phyloP scores from a whole-genome alignment of 352 stramenopile genomes.

The Phytophthora capsici region DNA sequence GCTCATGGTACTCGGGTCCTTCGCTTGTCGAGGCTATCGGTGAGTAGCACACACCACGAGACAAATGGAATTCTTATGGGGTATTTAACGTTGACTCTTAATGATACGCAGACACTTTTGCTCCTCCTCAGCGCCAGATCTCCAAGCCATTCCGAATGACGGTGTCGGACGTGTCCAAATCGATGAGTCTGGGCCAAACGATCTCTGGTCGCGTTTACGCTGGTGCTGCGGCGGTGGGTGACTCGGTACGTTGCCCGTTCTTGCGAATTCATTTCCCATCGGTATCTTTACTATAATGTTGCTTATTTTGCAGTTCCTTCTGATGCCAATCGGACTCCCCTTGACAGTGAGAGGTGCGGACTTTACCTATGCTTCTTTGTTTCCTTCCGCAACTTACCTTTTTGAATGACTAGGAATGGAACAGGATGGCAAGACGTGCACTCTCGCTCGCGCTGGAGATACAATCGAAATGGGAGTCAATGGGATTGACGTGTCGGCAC shows the following conservation, averaged over 20 bases:
- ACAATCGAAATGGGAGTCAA: conserved; percentile 83
- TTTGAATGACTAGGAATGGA: conserved; percentile 65
- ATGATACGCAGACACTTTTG: conserved; percentile 64
- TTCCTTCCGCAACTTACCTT: neutral
- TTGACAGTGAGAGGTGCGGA: conserved; percentile 56
- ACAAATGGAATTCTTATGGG: neutral
- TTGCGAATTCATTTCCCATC: neutral
- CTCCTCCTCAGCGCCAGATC: conserved; percentile 79
- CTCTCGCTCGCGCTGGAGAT: conserved; percentile 73
- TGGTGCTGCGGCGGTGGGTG: conserved; percentile 65
- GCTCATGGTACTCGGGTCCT: conserved; percentile 77
- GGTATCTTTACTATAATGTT: neutral
- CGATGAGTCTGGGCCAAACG: conserved; percentile 80
- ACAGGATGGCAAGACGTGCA: conserved; percentile 70
- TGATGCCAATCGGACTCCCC: conserved; percentile 66
- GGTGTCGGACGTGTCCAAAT: conserved; percentile 87
- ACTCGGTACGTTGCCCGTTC: conserved; percentile 53
- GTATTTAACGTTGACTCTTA: conserved; percentile 3
- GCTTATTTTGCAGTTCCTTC: conserved; percentile 46
- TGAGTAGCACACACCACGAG: neutral
- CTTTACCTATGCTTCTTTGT: conserved; percentile 1
- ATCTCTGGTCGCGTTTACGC: conserved; percentile 89
- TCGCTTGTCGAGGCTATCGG: conserved; percentile 85
- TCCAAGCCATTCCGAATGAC: conserved; percentile 87
- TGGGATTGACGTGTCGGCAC: conserved; percentile 69